Evolutionary conservation across 345 rosid species (phyloP), one percentile per base, ranked within the genome.

Genomic region (Brassica incana): DNA sequence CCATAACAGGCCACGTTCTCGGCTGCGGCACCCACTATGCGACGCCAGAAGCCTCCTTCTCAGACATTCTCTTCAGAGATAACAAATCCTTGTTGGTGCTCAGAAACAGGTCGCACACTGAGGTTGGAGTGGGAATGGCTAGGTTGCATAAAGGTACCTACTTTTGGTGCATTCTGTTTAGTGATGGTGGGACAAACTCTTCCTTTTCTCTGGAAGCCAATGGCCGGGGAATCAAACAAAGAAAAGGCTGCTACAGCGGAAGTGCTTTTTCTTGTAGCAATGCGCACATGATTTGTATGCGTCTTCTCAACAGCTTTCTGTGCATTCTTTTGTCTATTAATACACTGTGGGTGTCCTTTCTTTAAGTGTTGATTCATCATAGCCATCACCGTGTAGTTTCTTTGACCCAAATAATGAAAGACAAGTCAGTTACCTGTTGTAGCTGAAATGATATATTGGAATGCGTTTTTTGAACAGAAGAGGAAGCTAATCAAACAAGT

Each of bases 341-440:
- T 71, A 20, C 67, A 74, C 65, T 43, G 32, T 10, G 16, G 59
- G 12, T 65, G 27, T 23, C 67, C 14, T 33, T 33, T 33, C 25
- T 35, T 12, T 4, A 48, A 48, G 15, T 48, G 56, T 48, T 45
- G 52, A 45, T 45, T 45, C 97, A 81, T 94, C 97, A 67, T 85
- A 85, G 78, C 92, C 96, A 74, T 94, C 97, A 63, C 97, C 97
- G 45, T 81, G 75, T 88, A 87, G 86, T 92, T 92, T 71, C 92
- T 78, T 60, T 90, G 89, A 16, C 98, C 94, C 5, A 93, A 92
- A 77, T 86, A 94, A 80, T 92, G 97, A 78, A 94, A 92, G 60
- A 92, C 80, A 54, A 94, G 88, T 29, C 97, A 92, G 80, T 94
- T 97, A 68, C 96, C 96, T 43, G 97, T 85, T 35, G 90, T 91